Evolutionary conservation across 2,329 filamentous ascomycete species (phyloP), one percentile per base, ranked within the genome.

Genomic region (Neopestalotiopsis sp.): DNA sequence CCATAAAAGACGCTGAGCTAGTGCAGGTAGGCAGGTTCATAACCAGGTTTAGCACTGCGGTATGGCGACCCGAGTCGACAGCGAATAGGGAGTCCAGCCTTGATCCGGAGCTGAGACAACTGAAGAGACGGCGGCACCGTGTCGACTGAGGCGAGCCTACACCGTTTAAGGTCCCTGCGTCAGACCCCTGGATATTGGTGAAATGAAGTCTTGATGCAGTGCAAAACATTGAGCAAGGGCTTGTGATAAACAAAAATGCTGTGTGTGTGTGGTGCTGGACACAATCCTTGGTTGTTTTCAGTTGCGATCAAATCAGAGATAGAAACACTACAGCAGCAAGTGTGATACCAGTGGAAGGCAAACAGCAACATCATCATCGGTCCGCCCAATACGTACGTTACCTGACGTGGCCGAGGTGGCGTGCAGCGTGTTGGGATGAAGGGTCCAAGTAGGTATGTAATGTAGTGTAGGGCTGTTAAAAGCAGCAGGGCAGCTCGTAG

Each of bases 1-100:
- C 45, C 45, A 53, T 17, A 53, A 24, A n/a, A 17, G 9, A 20
- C 17, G 42, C 17, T 17, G 42, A 53, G 45, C 45, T 53, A 20
- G 17, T 53, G 20, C 17, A 38, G 34, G 34, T 59, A 59, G 57
- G n/a, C n/a, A 24, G n/a, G 13, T 20, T 13, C 32, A 24, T n/a
- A 34, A 20, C 34, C n/a, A 20, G n/a, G 57, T 30, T 14, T 34
- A 34, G 14, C 34, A n/a, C 59, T 20, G 57, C 59, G 59, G 30
- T 30, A 62, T 40, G 59, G n/a, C 32, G 59, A 34, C 59, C 59
- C 59, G 34, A 61, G 34, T 34, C 12, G 34, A 10, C 17, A 20
- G 32, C 59, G 59, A 62, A 62, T 62, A n/a, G 32, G 32, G n/a
- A n/a, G 34, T 5, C 28, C 30, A 62, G 59, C 59, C 59, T 62